Percentiles rank a stretch among this genome's conserved stretches.
Conservation (phyloP, 2,329 filamentous ascomycete species). For the Botrytis porri region DNA sequence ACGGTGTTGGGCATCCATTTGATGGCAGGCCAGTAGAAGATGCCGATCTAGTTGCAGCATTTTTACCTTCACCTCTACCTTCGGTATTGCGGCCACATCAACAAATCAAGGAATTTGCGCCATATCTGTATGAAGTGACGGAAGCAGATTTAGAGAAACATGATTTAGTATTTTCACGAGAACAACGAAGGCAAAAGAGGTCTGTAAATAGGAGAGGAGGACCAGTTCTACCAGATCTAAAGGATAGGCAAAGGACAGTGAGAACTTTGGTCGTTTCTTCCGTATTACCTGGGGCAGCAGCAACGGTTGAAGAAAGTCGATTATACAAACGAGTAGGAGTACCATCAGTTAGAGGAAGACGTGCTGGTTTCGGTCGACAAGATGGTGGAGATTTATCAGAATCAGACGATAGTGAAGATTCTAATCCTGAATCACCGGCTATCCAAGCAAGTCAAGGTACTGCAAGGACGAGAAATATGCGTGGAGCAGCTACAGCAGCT, state of each 20-base stretch:
- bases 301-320: conserved; percentile 76
- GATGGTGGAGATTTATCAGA: conserved; percentile 66
- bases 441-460: conserved; percentile 69
- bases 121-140: conserved; percentile 90
- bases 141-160: conserved; percentile 87
- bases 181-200: conserved; percentile 90
- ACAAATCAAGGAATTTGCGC: conserved; percentile 89
- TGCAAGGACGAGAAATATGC: conserved; percentile 81
- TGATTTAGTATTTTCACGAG: conserved; percentile 87
- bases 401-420: conserved; percentile 89
- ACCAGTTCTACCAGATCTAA: conserved; percentile 90
- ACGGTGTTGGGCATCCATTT: conserved; percentile 90
- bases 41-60: conserved; percentile 78
- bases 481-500: conserved; percentile 81
- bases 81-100: conserved; percentile 87
- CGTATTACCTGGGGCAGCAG: conserved; percentile 82
- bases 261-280: conserved; percentile 89
- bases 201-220: conserved; percentile 92
- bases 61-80: conserved; percentile 79
- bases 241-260: conserved; percentile 89
- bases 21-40: conserved; percentile 93
- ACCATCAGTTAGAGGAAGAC: conserved; percentile 52
- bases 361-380: conserved; percentile 47
- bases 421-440: conserved; percentile 79
- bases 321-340: conserved; percentile 76